These are phyloP conservation scores for Globisporangium megalacanthum DNA, from an alignment of 352 stramenopile species.

Conservation along the genomic window DNA sequence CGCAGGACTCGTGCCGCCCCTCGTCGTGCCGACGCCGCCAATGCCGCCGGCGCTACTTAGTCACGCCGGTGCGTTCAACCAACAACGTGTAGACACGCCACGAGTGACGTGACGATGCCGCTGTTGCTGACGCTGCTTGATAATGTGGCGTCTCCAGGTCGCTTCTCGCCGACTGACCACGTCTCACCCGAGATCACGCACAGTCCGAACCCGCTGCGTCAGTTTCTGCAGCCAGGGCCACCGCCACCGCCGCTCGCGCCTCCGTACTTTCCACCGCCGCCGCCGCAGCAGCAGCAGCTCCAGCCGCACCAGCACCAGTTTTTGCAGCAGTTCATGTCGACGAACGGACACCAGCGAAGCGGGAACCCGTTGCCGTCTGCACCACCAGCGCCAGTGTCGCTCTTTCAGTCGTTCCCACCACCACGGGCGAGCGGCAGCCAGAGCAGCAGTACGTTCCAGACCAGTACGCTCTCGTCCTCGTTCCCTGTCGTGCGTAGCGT, in stretches of 20 bases:
- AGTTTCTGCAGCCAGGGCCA: conserved; percentile 54
- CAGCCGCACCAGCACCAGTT: conserved; percentile 44
- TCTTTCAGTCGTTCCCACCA: conserved; percentile 34
- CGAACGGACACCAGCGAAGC: conserved; percentile 24
- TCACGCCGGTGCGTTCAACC: conserved; percentile 12
- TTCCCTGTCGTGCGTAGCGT: conserved; percentile 28
- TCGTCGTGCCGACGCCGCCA: conserved; percentile 11
- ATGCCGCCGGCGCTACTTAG: conserved; percentile 6
- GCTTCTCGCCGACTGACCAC: conserved; percentile 49
- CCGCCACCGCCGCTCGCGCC: conserved; percentile 15
- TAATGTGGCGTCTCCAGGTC: conserved; percentile 14
- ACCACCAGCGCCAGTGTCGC: conserved; percentile 16
- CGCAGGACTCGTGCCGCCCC: conserved; percentile 11
- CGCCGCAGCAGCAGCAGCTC: conserved; percentile 19
- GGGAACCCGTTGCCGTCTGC: conserved; percentile 18
- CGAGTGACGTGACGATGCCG: too few relatives aligned
- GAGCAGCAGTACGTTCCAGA: conserved; percentile 8
- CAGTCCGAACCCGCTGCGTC: conserved; percentile 55
- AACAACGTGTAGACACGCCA: too few relatives aligned
- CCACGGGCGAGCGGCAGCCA: conserved; percentile 6
- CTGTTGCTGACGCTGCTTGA: not conserved
- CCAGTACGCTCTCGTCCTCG: conserved; percentile 2
- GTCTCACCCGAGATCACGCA: conserved; percentile 64
- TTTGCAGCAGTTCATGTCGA: conserved; percentile 52
- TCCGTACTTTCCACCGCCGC: conserved; percentile 20